phyloP scores from a whole-genome alignment of 176 grass and related monocot species.

The Lolium multiflorum region DNA sequence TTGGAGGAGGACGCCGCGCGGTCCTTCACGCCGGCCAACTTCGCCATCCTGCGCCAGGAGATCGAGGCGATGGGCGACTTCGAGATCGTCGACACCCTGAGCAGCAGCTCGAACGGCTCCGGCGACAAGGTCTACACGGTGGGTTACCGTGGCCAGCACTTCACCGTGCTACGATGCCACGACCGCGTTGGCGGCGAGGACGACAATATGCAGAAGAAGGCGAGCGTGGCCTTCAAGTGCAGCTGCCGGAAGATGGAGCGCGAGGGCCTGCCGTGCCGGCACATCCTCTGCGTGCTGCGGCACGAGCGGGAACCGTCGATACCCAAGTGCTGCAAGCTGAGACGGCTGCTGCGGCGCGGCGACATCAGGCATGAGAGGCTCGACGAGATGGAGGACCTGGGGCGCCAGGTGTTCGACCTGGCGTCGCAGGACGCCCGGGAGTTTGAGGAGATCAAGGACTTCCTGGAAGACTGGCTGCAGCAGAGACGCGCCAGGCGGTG shows the following conservation, averaged over 20 bases:
- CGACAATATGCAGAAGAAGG: neutral
- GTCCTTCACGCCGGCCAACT: conserved; percentile 25
- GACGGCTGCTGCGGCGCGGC: neutral
- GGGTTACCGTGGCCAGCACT: neutral
- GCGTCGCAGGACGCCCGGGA: conserved; percentile 35
- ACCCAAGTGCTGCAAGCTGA: neutral
- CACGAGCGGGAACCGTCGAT: neutral
- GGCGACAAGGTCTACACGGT: conserved; percentile 14
- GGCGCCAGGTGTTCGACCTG: conserved; percentile 37
- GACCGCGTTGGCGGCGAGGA: neutral
- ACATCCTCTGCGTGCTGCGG: neutral
- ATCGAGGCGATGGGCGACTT: conserved; percentile 10
- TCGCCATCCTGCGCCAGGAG: conserved; percentile 10
- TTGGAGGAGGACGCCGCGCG: conserved; percentile 15
- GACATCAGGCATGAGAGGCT: neutral
- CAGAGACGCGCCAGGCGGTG: neutral
- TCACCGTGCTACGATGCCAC: neutral
- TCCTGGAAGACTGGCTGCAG: conserved; percentile 14
- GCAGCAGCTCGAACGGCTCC: neutral
- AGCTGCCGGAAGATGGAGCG: conserved; percentile 46
- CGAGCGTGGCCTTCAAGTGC: conserved; percentile 15
- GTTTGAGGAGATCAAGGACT: conserved; percentile 26
- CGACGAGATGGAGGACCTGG: conserved; percentile 14
- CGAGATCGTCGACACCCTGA: conserved; percentile 11
- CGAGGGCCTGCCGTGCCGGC: conserved; percentile 42